Evolutionary conservation across 345 rosid genomes (phyloP).

Genomic region (Camelina sativa): DNA sequence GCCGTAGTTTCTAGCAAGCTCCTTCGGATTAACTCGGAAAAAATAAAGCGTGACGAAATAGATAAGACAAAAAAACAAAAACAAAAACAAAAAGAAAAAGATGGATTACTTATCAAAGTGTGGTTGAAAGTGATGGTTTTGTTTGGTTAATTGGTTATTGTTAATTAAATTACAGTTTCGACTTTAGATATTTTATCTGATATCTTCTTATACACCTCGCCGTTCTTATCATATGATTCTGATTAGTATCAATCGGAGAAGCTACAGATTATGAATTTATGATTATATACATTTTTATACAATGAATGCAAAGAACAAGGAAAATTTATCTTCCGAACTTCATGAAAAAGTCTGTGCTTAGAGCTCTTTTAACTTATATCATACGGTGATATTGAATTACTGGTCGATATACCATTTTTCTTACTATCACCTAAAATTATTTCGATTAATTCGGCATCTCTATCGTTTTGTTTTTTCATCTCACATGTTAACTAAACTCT

Average conservation of each 20-base stretch:
- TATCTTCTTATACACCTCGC: constrained; percentile 12
- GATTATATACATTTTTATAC: neutral
- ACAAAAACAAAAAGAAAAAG: neutral
- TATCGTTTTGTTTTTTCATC: too few relatives aligned
- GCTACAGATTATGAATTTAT: neutral
- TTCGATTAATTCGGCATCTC: too few relatives aligned
- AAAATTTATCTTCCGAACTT: neutral
- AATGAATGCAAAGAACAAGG: neutral
- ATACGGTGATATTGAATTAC: too few relatives aligned
- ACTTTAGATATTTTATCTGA: neutral
- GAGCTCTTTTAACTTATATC: too few relatives aligned
- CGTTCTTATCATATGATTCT: constrained; percentile 32
- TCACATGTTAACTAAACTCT: too few relatives aligned
- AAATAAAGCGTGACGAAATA: constrained; percentile 38
- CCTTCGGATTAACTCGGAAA: constrained; percentile 6
- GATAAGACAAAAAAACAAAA: constrained; percentile 15
- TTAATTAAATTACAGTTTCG: constrained; percentile 3
- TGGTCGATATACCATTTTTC: too few relatives aligned
- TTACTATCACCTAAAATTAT: too few relatives aligned
- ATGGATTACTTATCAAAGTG: neutral
- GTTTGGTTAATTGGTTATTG: constrained; percentile 1
- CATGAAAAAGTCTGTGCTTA: neutral
- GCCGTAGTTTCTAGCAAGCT: constrained; percentile 21
- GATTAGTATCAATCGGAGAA: neutral
- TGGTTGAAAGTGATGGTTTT: constrained; percentile 23